A percentile compares a stretch with the other conserved stretches of the same genome.
Conservation (phyloP, 441 rosid genomes). For the Erodium moschatum region DNA sequence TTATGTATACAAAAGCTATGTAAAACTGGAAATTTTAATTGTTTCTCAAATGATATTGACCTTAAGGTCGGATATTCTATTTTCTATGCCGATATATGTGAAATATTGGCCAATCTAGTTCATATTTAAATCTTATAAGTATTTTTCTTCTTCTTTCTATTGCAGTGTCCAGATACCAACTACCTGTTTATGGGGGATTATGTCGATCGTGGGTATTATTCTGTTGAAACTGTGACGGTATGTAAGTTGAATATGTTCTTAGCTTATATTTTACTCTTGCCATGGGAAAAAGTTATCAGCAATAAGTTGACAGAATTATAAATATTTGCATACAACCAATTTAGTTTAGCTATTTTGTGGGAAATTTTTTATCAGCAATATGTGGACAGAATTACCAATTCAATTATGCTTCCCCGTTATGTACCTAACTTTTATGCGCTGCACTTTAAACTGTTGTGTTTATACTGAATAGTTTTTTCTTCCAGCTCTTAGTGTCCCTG, state of each 20-base stretch:
- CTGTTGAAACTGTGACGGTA: constrained; percentile 71
- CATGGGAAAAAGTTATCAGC: background rate
- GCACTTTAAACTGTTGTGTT: constrained; percentile 14
- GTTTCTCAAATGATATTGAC: no score
- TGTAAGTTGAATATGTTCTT: background rate
- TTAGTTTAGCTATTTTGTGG: no score
- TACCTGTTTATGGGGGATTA: constrained; percentile 76
- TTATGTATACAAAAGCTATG: no score
- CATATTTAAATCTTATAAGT: background rate
- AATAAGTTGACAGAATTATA: background rate
- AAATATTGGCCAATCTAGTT: background rate
- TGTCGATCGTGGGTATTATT: constrained; percentile 67
- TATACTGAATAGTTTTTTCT: constrained; percentile 18
- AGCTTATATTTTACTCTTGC: background rate
- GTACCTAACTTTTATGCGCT: background rate
- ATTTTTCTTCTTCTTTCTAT: constrained; percentile 15
- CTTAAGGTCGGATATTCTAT: no score
- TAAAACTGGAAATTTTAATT: no score
- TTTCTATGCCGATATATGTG: no score
- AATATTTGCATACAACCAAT: background rate
- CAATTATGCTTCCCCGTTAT: background rate
- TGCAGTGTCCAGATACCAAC: constrained; percentile 72
- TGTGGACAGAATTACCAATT: no score
- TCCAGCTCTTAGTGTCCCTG: constrained; percentile 60
- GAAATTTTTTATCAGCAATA: no score